A percentile compares a stretch with the other conserved stretches of the same genome.
Evolutionary conservation across 2,329 filamentous ascomycete species (phyloP).

Genomic region (Aspergillus costaricaensis): DNA sequence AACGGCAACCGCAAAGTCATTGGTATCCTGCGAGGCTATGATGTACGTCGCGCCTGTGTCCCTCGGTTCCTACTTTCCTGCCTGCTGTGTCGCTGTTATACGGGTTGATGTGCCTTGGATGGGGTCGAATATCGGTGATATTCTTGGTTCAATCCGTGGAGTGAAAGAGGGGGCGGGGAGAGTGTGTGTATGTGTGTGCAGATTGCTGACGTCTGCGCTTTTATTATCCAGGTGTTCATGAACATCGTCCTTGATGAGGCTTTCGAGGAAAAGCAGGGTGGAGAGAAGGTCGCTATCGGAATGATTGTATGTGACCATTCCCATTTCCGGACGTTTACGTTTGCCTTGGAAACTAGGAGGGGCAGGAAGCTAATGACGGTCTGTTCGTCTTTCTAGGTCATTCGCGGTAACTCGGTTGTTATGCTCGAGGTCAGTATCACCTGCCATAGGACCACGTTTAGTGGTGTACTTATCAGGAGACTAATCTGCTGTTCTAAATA

Average conservation of each 20-base stretch:
- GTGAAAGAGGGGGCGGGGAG: too few species aligned
- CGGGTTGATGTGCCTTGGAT: background rate
- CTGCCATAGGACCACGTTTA: background rate
- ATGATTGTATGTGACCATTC: constrained; percentile 70
- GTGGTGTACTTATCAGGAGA: background rate
- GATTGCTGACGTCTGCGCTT: constrained; percentile 1
- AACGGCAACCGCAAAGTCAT: constrained; percentile 98
- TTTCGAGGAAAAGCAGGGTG: constrained; percentile 87
- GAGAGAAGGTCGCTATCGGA: constrained; percentile 85
- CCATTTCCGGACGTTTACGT: too few species aligned
- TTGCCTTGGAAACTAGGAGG: too few species aligned
- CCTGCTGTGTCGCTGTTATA: background rate
- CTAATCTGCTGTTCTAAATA: constrained; percentile 14
- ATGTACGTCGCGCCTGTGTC: constrained; percentile 64
- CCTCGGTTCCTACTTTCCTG: too few species aligned
- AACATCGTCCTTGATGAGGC: constrained; percentile 98
- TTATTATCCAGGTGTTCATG: constrained; percentile 74
- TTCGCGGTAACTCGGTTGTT: constrained; percentile 95
- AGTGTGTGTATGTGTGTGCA: background rate
- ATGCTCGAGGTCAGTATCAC: constrained; percentile 74
- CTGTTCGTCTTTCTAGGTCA: constrained; percentile 60
- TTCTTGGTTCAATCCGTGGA: background rate
- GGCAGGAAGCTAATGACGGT: constrained; percentile 12
- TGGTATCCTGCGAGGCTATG: constrained; percentile 90
- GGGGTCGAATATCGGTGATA: background rate